These are phyloP conservation scores for Ganoderma boninense DNA, from an alignment of 1,284 basidiomycete genomes.

Conservation along the genomic window DNA sequence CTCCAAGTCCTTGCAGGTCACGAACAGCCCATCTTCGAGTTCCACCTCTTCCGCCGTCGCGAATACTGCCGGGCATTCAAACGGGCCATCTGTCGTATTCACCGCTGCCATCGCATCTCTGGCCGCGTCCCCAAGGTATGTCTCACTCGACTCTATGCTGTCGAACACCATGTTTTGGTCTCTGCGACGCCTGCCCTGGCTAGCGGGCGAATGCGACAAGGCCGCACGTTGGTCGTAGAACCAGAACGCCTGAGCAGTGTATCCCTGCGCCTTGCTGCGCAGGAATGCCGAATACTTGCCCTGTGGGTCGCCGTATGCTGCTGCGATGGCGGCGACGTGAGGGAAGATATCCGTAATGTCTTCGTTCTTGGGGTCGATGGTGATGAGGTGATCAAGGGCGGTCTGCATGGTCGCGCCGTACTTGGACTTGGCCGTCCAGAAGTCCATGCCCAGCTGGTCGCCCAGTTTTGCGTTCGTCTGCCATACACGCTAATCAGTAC, in stretches of 20 bases:
- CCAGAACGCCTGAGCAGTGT: constrained; percentile 54
- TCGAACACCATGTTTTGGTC: constrained; percentile 12
- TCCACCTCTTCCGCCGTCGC: constrained; percentile 44
- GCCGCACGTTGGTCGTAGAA: constrained; percentile 57
- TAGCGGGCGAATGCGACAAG: constrained; percentile 42
- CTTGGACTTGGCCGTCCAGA: constrained; percentile 60
- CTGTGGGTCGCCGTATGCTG: constrained; percentile 64
- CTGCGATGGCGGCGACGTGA: constrained; percentile 60
- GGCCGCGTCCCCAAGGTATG: constrained; percentile 2
- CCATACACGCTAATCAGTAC: background rate
- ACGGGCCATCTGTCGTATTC: constrained; percentile 32
- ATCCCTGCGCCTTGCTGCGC: constrained; percentile 50
- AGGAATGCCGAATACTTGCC: constrained; percentile 61
- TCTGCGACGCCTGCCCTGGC: constrained; percentile 31
- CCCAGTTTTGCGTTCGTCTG: constrained; percentile 64
- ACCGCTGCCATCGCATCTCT: constrained; percentile 16
- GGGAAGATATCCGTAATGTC: constrained; percentile 55
- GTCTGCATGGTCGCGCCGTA: constrained; percentile 63
- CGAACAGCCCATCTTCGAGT: constrained; percentile 58
- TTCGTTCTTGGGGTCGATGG: constrained; percentile 52
- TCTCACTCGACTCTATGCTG: background rate
- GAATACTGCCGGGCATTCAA: constrained; percentile 56
- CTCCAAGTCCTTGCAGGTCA: constrained; percentile 54
- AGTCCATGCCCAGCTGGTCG: constrained; percentile 57
- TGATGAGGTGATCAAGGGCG: constrained; percentile 64